Evolutionary conservation across 1,284 basidiomycete species (phyloP), one percentile per base, ranked within the genome.

Genomic region (Melampsora abietis-canadensis): DNA sequence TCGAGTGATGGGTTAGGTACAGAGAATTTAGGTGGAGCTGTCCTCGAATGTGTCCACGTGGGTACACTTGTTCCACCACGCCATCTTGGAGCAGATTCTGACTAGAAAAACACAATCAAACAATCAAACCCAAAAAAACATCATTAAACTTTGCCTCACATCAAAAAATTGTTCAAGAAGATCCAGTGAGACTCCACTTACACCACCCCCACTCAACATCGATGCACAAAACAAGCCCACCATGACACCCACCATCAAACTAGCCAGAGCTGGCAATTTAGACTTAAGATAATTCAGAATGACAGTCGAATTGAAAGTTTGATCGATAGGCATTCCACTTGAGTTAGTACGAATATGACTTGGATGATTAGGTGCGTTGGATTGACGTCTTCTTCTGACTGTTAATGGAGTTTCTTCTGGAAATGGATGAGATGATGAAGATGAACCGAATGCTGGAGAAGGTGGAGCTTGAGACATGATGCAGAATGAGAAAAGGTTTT

Each of bases 1-100:
- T 90, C 88, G 70, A 80, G 75, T 2, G 80, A 80, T 17, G 81
- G 81, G 37, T 54, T 68, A 59, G 73, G n/a, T 62, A 57, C 8
- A 24, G 8, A 59, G 63, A 75, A 34, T 68, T 75, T 48, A 59
- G 60, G 51, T n/a, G 73, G 10, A 10, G 73, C 66, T n/a, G 73
- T 75, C 10, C 73, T 24, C 10, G 73, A 75, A 27, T 75, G 73
- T 10, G 73, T 75, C 73, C 73, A 75, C 31, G 73, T 75, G 47
- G 73, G 73, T 37, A 75, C 60, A 65, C 40, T 54, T 12, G 73
- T 34, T 7, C 66, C 57, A n/a, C 73, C 73, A 19, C 73, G 59
- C 73, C 73, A 75, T n/a, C 44, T 31, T 31, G 48, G 24, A 6
- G 24, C 2, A n/a, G 46, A 47, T 66, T 74, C 57, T 59, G 72